Conservation (phyloP, 352 stramenopile species). For the Phytophthora aleatoria region DNA sequence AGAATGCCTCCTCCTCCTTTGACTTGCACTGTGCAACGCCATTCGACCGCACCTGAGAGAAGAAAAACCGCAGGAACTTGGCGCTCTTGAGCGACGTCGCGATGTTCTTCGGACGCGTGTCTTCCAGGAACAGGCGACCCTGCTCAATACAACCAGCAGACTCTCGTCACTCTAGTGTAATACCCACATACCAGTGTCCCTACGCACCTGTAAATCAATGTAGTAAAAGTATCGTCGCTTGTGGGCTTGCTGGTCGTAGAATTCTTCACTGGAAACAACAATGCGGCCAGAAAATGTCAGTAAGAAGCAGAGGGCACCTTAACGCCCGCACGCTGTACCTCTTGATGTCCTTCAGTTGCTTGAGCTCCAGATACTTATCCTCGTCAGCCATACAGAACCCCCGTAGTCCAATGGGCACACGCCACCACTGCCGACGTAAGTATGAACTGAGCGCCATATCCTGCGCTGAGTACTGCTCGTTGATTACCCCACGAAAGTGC, state of each 20-base stretch:
- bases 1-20: conserved; percentile 41
- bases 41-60: conserved; percentile 66
- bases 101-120: conserved; percentile 86
- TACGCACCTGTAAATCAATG: conserved; percentile 71
- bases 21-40: conserved; percentile 12
- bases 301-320: neutral
- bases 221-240: conserved; percentile 86
- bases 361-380: conserved; percentile 79
- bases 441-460: conserved; percentile 5
- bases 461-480: neutral
- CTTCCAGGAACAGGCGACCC: conserved; percentile 78
- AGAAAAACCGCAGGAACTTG: conserved; percentile 88
- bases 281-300: neutral
- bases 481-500: conserved; percentile 2
- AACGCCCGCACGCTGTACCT: conserved; percentile 38
- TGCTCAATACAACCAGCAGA: conserved; percentile 20
- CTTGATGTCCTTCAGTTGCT: conserved; percentile 83
- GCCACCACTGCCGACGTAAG: conserved; percentile 16
- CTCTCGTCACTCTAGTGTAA: neutral
- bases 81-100: conserved; percentile 81
- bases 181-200: neutral
- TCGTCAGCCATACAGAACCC: conserved; percentile 43
- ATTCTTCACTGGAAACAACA: conserved; percentile 50
- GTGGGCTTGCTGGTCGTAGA: conserved; percentile 71
- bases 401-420: conserved; percentile 18